Evolutionary conservation across 1,284 basidiomycete species (phyloP), one percentile per base, ranked within the genome.

Genomic region (Cryptococcus sp.): DNA sequence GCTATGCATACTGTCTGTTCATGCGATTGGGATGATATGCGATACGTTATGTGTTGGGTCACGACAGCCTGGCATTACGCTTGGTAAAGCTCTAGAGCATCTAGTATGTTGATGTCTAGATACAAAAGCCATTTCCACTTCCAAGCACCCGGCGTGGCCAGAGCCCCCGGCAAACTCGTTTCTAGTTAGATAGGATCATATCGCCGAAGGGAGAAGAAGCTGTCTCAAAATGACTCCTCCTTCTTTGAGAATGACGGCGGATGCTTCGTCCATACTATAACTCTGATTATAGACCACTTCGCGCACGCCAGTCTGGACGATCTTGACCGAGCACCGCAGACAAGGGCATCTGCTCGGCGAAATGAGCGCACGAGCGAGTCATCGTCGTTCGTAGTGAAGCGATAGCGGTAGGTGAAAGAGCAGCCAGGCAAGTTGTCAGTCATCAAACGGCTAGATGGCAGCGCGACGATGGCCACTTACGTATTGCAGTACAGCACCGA

Each of bases 251-350:
- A 93, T 82, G 52, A 77, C 81, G 2, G 90, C 89, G 1, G 89
- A 90, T 1, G 86, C 88, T 53, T 88, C 88, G 69, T 95, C 92
- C 92, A 97, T 91, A 81, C 91, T 92, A 79, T 99, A 99, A 60
- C 88, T 88, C 55, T 97, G 81, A 77, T 95, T 95, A 76, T 99
- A 99, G 5, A 99, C 91, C 10, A 99, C 95, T 65, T 89, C 89
- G 60, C 85, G 86, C 16, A 99, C 89, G 4, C 95, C 95, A 46
- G 88, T 90, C 75, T 99, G 95, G 23, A 80, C 78, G 65, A 99
- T 98, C 77, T 99, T 99, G 75, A 98, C 88, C 0, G 93, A 93
- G 74, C 96, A 99, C 63, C 87, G 87, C 10, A 99, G 81, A 76
- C 96, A 99, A 0, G 96, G 96, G 71, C 96, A 98, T n/a, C 93